phyloP scores from a whole-genome alignment of 352 stramenopile species.

The Phytophthora pinifolia region DNA sequence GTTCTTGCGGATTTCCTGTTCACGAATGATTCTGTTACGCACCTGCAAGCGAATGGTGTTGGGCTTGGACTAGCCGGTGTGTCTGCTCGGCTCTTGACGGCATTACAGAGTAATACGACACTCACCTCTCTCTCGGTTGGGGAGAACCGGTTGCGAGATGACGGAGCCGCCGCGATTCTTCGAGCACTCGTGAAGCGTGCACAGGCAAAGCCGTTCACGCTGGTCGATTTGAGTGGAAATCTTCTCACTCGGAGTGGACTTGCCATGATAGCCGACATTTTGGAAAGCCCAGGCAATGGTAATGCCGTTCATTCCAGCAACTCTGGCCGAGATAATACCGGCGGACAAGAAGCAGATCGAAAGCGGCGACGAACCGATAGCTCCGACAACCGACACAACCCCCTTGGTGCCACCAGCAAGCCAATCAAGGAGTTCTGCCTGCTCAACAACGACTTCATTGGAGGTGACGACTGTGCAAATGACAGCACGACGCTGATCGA shows the following conservation, averaged over 20 bases:
- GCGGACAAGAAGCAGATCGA: slow-evolving; percentile 3
- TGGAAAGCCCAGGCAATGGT: slow-evolving; percentile 21
- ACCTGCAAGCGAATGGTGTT: slow-evolving; percentile 64
- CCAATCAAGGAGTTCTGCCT: slow-evolving; percentile 58
- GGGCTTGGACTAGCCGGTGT: slow-evolving; percentile 55
- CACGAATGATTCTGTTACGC: slow-evolving; percentile 49
- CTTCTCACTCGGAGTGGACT: slow-evolving; percentile 61
- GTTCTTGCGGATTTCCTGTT: slow-evolving; percentile 65
- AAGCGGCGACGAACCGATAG: slow-evolving; percentile 38
- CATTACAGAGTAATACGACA: slow-evolving; percentile 49
- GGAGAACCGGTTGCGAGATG: slow-evolving; percentile 70
- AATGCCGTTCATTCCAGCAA: slow-evolving; percentile 1
- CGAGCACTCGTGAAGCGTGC: slow-evolving; percentile 50
- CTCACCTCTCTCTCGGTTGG: slow-evolving; percentile 59
- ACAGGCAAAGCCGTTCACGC: slow-evolving; percentile 36
- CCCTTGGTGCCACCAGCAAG: slow-evolving; percentile 1
- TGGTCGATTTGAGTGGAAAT: slow-evolving; percentile 76
- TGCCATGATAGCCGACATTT: slow-evolving; percentile 35
- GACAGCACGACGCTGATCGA: slow-evolving; percentile 30
- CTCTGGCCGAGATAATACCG: background rate
- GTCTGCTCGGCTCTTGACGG: slow-evolving; percentile 42
- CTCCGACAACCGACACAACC: slow-evolving; percentile 5
- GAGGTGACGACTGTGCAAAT: slow-evolving; percentile 16
- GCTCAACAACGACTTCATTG: slow-evolving; percentile 73
- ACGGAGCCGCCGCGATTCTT: slow-evolving; percentile 48